Base-by-base conservation (phyloP, 176 grass and related monocot genomes). In the Urochloa ruziziensis region DNA sequence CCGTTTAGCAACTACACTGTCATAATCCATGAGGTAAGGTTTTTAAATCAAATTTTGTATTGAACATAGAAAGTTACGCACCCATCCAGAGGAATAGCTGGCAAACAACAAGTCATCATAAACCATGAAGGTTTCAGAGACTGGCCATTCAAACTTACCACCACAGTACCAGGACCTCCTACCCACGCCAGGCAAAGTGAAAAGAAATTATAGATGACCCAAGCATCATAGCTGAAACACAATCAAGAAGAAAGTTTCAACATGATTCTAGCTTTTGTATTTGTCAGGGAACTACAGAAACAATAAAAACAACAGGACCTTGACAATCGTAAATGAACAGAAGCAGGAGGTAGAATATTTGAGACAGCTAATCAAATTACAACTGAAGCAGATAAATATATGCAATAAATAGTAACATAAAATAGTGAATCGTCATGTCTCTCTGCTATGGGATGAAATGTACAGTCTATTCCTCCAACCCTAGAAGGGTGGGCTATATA, bases 171-270 rank as follows among this genome's bases (percentile, higher is more conserved):
- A 74, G 91, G 92, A 36, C 94, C 91, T 79, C 94, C 94, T 30
- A 97, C 94, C 92, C 94, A 97, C 46, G 94, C 94, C 80, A 97
- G 79, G 86, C 94, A 97, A 70, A 97, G 83, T 59, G 91, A 97
- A 76, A 97, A 87, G 83, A 97, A 97, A 84, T 94, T 97, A 77
- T 91, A 97, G 71, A 97, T 94, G 71, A 94, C 88, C 94, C 94
- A 94, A 51, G 94, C 92, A 69, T 94, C 94, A 70, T 97, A 97
- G 39, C 92, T 97, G 88, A 91, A 89, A 94, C 21, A 87, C 54
- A 85, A 73, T 44, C 8, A 17, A 71, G 39, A 83, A 85, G 29
- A 10, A 53, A 64, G 71, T 80, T 83, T 74, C 61, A 83, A 28
- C 21, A 79, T 14, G 61, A 71, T 82, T 77, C 27, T 48, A 63